Base-by-base conservation (phyloP, 805 yeast genomes). In the Yamadazyma endophytica region DNA sequence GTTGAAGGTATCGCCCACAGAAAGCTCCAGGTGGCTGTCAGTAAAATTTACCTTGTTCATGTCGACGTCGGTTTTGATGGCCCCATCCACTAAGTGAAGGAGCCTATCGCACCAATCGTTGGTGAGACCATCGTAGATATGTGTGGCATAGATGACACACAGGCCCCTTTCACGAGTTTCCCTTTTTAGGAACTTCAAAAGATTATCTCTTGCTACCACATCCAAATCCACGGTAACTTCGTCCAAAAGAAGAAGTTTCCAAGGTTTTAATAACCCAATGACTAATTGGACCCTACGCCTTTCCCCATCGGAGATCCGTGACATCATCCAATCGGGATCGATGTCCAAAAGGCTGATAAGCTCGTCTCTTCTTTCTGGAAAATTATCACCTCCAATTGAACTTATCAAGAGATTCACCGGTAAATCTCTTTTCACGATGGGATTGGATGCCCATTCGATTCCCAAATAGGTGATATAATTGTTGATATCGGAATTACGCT, bases 221-320 rank as follows among this genome's bases (percentile, higher is more conserved):
- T 92, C 98, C 44, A 92, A 68, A 56, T 92, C 98, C 17, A 92
- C 96, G 0, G 98, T 92, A 22, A 92, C 97, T 55, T 92, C 98
- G 54, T 92, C 98, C 28, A 92, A 64, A n/a, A 92, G 62, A 19
- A 92, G 61, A 13, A 88, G 68, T 39, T 76, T 77, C 95, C 97
- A 92, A 5, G 97, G 97, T 47, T 82, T 79, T 39, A 90, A 61
- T 28, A 92, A 67, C 0, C 97, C 97, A 96, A 92, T 88, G 20
- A 81, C 84, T 36, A 92, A 64, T 52, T 92, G 98, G 2, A 92
- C 97, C 37, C 98, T 68, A 44, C 98, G 70, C 37, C 97, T 73
- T 53, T 92, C 97, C 17, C 98, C 98, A 54, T 92, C 98, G 29
- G 95, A 82, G 24, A 90, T 79, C 29, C 75, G 76, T 43, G 84